Evolutionary conservation across 352 stramenopile genomes (phyloP).

Genomic region (Phytophthora sansomeana): DNA sequence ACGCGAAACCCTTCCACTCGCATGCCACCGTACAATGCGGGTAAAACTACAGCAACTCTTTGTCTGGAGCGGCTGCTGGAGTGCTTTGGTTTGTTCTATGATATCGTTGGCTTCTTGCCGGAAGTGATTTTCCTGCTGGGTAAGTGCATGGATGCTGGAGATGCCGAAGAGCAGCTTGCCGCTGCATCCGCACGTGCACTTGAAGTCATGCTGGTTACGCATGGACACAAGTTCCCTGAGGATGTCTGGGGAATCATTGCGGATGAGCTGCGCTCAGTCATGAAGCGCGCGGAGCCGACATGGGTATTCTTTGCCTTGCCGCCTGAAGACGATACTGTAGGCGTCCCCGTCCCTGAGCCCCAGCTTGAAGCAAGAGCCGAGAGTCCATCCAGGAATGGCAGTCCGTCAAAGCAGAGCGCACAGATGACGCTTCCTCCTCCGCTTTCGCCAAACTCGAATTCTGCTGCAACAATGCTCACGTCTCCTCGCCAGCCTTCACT

Average conservation of each 20-base stretch:
- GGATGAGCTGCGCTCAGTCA: slow-evolving; percentile 81
- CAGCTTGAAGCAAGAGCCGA: slow-evolving; percentile 10
- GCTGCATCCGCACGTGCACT: slow-evolving; percentile 62
- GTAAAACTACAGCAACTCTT: slow-evolving; percentile 70
- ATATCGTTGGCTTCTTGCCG: slow-evolving; percentile 77
- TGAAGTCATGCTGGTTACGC: slow-evolving; percentile 71
- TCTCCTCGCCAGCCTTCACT: slow-evolving; percentile 65
- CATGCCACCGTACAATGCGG: slow-evolving; percentile 45
- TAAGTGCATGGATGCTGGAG: slow-evolving; percentile 82
- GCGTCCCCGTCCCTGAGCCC: not conserved
- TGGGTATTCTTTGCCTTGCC: slow-evolving; percentile 71
- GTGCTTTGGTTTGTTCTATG: slow-evolving; percentile 84
- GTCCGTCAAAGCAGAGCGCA: slow-evolving; percentile 12
- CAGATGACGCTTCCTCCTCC: slow-evolving; percentile 9
- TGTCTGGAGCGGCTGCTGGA: slow-evolving; percentile 71
- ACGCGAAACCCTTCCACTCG: slow-evolving; percentile 20
- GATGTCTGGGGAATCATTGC: slow-evolving; percentile 84
- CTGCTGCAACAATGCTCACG: slow-evolving; percentile 13
- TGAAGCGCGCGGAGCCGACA: slow-evolving; percentile 75
- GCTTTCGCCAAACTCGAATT: slow-evolving; percentile 8
- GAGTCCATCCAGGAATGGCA: slow-evolving; percentile 9
- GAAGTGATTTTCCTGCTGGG: slow-evolving; percentile 81
- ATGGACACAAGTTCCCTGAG: slow-evolving; percentile 84
- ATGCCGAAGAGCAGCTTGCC: slow-evolving; percentile 75
- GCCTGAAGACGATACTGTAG: slow-evolving; percentile 9